A percentile compares a stretch with the other conserved stretches of the same genome.
Evolutionary conservation across 192 early-diverging fungal genomes (phyloP).

Genomic region (Haplosporangium gracile): DNA sequence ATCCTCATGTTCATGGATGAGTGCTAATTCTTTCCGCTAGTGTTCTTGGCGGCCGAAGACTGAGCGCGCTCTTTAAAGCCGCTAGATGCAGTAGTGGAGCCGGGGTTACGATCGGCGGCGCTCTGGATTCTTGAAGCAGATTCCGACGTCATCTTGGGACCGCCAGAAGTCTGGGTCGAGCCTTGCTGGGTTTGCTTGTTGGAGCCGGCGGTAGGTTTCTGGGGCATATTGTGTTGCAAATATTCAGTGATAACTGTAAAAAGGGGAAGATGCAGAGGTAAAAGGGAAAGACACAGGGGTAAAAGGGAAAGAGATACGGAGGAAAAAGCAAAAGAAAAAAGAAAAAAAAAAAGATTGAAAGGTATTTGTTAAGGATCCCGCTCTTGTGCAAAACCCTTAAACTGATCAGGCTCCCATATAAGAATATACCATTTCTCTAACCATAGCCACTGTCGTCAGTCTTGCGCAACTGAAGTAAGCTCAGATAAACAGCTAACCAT

Average conservation of each 20-base stretch:
- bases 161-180: not conserved
- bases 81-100: not conserved
- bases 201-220: not conserved
- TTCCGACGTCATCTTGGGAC: constrained; percentile 5
- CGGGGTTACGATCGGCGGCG: constrained; percentile 16
- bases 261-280: not conserved
- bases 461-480: no score
- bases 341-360: not conserved
- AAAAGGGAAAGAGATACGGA: no score
- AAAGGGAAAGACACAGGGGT: no score
- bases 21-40: not conserved
- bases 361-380: no score
- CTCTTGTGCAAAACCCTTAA: no score
- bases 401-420: no score
- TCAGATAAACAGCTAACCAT: no score
- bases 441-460: no score
- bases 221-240: not conserved
- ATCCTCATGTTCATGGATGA: not conserved
- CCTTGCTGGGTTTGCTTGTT: constrained; percentile 4
- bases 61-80: constrained; percentile 34
- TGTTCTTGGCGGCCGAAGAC: constrained; percentile 16
- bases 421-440: no score
- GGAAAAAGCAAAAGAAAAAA: no score
- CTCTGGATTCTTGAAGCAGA: constrained; percentile 29
- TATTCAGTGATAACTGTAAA: not conserved